Evolutionary conservation across 2,329 filamentous ascomycete species (phyloP).

Genomic region (Exophiala oligosperma): DNA sequence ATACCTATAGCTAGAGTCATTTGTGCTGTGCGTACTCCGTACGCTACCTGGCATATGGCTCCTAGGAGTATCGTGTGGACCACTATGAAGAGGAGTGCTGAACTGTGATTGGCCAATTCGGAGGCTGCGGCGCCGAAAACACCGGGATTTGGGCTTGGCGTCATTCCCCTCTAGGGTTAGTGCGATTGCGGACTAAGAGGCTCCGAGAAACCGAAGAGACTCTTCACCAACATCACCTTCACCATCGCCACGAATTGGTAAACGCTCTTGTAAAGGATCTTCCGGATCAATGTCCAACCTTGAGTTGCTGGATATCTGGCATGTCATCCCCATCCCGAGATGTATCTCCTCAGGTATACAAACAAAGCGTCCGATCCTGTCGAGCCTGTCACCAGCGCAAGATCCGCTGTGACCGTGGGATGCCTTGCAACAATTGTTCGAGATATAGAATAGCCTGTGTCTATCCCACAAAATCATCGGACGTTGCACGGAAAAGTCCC

Average conservation of each 20-base stretch:
- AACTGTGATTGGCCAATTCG: neutral
- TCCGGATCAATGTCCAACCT: neutral
- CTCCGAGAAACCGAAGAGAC: neutral
- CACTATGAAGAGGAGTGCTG: neutral
- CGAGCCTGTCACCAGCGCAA: constrained; percentile 32
- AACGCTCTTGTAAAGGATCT: neutral
- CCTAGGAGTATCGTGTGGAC: too few relatives aligned
- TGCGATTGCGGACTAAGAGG: neutral
- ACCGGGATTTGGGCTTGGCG: neutral
- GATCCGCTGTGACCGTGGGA: constrained; percentile 32
- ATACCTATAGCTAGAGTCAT: neutral
- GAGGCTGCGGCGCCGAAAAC: neutral
- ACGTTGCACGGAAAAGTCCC: neutral
- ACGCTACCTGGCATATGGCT: neutral
- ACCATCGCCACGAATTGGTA: neutral
- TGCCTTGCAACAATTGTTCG: constrained; percentile 32
- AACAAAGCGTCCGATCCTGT: constrained; percentile 15
- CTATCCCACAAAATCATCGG: neutral
- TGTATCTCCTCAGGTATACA: neutral
- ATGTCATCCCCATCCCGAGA: neutral
- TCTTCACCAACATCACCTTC: neutral
- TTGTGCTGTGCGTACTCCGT: neutral
- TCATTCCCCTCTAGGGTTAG: neutral
- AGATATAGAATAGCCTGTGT: constrained; percentile 1
- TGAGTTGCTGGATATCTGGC: neutral